Evolutionary conservation across 768 basidiomycete genomes (phyloP).

Genomic region (Cystofilobasidium bisporidii): DNA sequence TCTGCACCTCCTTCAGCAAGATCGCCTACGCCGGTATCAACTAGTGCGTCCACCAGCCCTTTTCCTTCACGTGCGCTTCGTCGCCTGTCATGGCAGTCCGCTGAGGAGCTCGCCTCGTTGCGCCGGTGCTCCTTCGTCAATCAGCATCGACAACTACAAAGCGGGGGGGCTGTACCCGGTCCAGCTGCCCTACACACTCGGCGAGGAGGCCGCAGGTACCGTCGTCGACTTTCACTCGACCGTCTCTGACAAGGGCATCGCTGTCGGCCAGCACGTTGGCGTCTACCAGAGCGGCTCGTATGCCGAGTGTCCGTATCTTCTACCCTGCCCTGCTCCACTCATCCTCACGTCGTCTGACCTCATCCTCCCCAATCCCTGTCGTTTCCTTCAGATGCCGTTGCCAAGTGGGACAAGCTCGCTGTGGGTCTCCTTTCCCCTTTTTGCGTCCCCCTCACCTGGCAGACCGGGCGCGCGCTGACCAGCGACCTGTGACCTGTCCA

Average conservation of each 20-base stretch:
- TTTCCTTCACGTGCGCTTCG: too few species aligned
- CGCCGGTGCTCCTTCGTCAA: neutral
- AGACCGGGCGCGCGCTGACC: neutral
- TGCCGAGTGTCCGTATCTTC: too few species aligned
- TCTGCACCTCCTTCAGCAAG: neutral
- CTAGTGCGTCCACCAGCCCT: neutral
- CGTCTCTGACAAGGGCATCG: slow-evolving; percentile 2
- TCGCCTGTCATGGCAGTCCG: too few species aligned
- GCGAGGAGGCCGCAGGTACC: slow-evolving; percentile 68
- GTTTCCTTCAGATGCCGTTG: too few species aligned
- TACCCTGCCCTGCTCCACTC: too few species aligned
- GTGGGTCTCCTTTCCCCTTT: neutral
- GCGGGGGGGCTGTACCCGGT: slow-evolving; percentile 48
- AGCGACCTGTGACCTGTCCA: neutral
- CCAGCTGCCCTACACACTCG: slow-evolving; percentile 57
- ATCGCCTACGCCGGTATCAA: neutral
- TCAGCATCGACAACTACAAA: slow-evolving; percentile 49
- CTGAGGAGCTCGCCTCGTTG: too few species aligned
- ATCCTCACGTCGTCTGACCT: too few species aligned
- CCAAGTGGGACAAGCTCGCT: neutral
- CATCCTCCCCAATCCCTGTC: too few species aligned
- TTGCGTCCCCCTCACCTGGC: too few species aligned
- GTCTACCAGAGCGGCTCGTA: slow-evolving; percentile 1
- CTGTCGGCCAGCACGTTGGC: neutral
- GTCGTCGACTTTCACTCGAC: slow-evolving; percentile 61